A percentile compares a stretch with the other conserved stretches of the same genome.
These are phyloP conservation scores for Pseudevernia furfuracea DNA, from an alignment of 495 filamentous ascomycete species.

Conservation along the genomic window DNA sequence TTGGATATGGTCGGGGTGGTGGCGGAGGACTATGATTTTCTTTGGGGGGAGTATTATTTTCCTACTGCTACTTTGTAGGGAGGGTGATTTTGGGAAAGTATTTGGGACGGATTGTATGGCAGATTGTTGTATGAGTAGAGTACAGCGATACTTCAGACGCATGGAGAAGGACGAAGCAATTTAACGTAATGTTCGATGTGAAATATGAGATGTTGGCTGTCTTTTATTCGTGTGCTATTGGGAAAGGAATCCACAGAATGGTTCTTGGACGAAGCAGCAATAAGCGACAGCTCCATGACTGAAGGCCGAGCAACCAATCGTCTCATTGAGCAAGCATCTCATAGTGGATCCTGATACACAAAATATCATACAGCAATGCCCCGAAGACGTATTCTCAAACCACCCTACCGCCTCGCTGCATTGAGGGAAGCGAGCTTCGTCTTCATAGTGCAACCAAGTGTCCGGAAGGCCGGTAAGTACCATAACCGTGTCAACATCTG, in stretches of 20 bases:
- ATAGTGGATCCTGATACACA: not conserved
- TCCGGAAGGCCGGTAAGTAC: not conserved
- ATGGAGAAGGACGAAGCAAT: not conserved
- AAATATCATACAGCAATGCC: not conserved
- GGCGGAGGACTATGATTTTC: conserved; percentile 89
- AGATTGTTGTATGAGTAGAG: not conserved
- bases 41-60: conserved; percentile 98
- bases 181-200: not conserved
- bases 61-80: conserved; percentile 56
- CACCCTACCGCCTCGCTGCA: not conserved
- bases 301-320: not conserved
- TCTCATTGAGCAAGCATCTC: not conserved
- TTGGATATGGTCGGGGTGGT: conserved; percentile 73
- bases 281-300: not conserved
- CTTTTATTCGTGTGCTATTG: not conserved
- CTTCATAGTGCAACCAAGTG: not conserved
- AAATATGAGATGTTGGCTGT: not conserved
- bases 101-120: not conserved
- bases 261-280: not conserved
- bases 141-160: not conserved
- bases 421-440: not conserved
- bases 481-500: not conserved
- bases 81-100: not conserved
- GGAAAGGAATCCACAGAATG: not conserved
- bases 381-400: not conserved